Conservation (phyloP, 208 protist genomes). For the Trypanosoma mega region DNA sequence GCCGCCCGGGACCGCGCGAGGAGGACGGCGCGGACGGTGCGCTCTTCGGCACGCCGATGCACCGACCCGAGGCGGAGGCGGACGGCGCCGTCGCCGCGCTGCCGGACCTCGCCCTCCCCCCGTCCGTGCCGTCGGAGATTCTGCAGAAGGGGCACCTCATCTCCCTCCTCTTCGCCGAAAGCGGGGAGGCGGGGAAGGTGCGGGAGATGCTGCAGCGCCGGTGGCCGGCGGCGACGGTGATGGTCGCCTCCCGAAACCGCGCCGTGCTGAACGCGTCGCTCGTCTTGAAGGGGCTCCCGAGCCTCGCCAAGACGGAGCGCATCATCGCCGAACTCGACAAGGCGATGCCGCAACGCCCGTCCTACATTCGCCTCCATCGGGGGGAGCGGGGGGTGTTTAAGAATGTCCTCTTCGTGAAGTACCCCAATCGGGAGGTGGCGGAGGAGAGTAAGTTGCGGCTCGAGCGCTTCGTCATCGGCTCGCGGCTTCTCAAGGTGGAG, state of each 20-base stretch:
- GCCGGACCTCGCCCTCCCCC: conserved; percentile 47
- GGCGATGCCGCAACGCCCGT: conserved; percentile 53
- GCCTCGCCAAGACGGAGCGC: conserved; percentile 57
- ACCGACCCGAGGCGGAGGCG: conserved; percentile 15
- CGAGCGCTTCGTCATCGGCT: conserved; percentile 62
- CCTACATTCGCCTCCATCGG: conserved; percentile 81
- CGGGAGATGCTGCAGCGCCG: conserved; percentile 49
- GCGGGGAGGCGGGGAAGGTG: conserved; percentile 64
- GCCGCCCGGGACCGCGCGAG: too few relatives aligned
- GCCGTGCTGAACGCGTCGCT: conserved; percentile 66
- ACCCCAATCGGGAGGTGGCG: conserved; percentile 90
- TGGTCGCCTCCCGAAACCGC: conserved; percentile 55
- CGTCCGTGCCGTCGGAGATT: conserved; percentile 33
- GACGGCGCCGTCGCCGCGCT: conserved; percentile 21
- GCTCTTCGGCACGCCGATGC: conserved; percentile 27
- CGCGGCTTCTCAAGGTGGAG: conserved; percentile 68
- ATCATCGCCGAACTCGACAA: conserved; percentile 61
- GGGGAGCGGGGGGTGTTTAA: conserved; percentile 83
- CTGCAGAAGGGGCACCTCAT: conserved; percentile 45
- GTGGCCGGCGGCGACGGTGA: conserved; percentile 54
- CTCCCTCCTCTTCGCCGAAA: conserved; percentile 72
- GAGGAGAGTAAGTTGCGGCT: conserved; percentile 90
- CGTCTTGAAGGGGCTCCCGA: conserved; percentile 79
- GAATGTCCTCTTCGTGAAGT: conserved; percentile 81
- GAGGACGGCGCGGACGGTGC: too few relatives aligned